These are phyloP conservation scores for Spencermartinsiella europaea DNA, from an alignment of 805 yeast species.

Conservation along the genomic window DNA sequence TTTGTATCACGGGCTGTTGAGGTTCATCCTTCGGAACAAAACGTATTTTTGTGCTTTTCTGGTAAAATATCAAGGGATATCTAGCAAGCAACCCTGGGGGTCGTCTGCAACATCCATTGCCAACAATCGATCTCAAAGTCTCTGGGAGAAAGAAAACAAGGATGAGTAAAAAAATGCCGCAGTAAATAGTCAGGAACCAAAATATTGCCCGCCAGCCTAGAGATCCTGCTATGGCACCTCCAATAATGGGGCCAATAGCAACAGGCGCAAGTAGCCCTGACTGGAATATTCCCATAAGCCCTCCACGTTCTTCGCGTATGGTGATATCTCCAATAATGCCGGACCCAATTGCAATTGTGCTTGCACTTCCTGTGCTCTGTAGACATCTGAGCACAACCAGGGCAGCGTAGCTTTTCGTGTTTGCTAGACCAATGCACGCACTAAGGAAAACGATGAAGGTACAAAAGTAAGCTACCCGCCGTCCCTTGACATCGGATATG, in stretches of 20 bases:
- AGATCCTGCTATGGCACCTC: slow-evolving; percentile 44
- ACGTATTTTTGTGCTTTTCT: slow-evolving; percentile 13
- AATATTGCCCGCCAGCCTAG: slow-evolving; percentile 60
- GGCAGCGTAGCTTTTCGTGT: slow-evolving; percentile 50
- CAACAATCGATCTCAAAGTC: slow-evolving; percentile 66
- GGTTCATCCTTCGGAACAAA: slow-evolving; percentile 24
- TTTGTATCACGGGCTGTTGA: slow-evolving; percentile 7
- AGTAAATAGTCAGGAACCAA: slow-evolving; percentile 66
- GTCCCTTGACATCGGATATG: slow-evolving; percentile 65
- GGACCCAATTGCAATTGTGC: slow-evolving; percentile 62
- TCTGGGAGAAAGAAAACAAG: slow-evolving; percentile 58
- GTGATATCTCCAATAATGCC: slow-evolving; percentile 76
- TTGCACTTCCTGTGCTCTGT: slow-evolving; percentile 73
- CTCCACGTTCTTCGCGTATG: slow-evolving; percentile 61
- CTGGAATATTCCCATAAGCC: slow-evolving; percentile 56
- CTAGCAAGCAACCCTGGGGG: slow-evolving; percentile 37
- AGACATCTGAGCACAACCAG: slow-evolving; percentile 63
- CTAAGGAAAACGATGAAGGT: slow-evolving; percentile 53
- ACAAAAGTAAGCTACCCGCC: slow-evolving; percentile 58
- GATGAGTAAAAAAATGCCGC: slow-evolving; percentile 39
- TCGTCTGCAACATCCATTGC: slow-evolving; percentile 61
- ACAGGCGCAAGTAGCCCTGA: slow-evolving; percentile 69
- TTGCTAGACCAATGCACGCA: slow-evolving; percentile 64
- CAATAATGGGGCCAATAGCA: slow-evolving; percentile 74
- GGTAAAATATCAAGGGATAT: slow-evolving; percentile 22